Evolutionary conservation across 106 monocot species (phyloP), one percentile per base, ranked within the genome.

Genomic region (Hemerocallis citrina): DNA sequence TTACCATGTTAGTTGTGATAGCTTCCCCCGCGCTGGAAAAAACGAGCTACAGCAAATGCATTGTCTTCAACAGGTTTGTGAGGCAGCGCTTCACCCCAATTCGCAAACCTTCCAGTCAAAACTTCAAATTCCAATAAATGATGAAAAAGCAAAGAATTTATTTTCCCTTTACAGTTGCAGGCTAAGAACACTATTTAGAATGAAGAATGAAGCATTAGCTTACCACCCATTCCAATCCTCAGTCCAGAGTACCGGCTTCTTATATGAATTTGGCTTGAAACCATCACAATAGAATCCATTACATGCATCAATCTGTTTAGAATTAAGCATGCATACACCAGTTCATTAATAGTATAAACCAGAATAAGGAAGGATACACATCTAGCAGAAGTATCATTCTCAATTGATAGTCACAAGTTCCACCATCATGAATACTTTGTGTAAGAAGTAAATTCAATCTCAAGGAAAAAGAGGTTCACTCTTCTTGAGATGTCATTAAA

Each of bases 151-250:
- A 45, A 45, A 45, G 45, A 45, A 45, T 1, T 45, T 7, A 19
- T 45, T 45, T 19, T n/a, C n/a, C 45, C 45, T 19, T 45, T 45
- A 3, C 17, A 17, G 17, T 45, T 45, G 3, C 45, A 3, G 3
- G 1, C n/a, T n/a, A n/a, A n/a, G n/a, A 17, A 42, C 45, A 45
- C 32, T 12, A 55, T 27, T 29, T 17, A 23, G 15, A 21, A 60
- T 14, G 25, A 57, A 64, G 12, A 48, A 63, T 28, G 32, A 65
- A 59, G 36, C 25, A 70, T 38, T 17, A 63, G 28, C 65, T 62
- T 77, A 96, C 90, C 95, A 96, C 76, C 95, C 95, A 84, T 89
- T 84, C 95, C 95, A 90, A 72, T 96, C 95, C 66, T 96, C 95
- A 15, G 95, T 90, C 95, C 95, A 96, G 52, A 96, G n/a, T 55